These are phyloP conservation scores for Trypethelium eluteriae DNA, from an alignment of 495 filamentous ascomycete genomes.

Conservation along the genomic window DNA sequence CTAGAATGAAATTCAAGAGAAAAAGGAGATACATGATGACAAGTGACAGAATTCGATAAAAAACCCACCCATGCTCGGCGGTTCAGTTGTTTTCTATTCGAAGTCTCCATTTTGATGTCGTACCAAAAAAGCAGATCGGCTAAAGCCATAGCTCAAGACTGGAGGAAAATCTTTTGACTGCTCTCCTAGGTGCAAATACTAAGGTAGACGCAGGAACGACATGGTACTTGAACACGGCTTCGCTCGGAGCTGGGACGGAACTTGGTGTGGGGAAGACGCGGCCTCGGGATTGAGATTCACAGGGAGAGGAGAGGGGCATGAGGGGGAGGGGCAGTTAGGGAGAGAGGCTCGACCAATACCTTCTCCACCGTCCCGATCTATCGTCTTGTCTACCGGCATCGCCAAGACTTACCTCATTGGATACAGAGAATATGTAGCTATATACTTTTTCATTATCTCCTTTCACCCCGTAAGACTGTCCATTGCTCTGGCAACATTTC, in stretches of 20 bases:
- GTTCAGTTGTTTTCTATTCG: neutral
- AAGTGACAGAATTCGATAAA: neutral
- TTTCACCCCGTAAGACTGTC: neutral
- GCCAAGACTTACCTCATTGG: neutral
- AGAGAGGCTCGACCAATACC: neutral
- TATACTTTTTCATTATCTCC: neutral
- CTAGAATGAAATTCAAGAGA: neutral
- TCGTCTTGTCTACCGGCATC: neutral
- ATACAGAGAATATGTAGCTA: neutral
- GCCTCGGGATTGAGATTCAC: constrained; percentile 4
- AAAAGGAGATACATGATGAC: neutral
- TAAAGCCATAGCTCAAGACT: neutral
- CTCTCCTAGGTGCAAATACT: neutral
- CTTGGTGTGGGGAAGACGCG: constrained; percentile 1
- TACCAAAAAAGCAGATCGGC: neutral
- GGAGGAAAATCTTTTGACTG: neutral
- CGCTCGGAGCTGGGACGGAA: neutral
- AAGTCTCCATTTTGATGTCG: neutral
- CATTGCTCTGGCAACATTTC: neutral
- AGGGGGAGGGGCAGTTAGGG: neutral
- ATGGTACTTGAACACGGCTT: neutral
- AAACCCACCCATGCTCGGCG: neutral
- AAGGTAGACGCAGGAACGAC: neutral
- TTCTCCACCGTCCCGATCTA: neutral
- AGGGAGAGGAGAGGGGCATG: neutral